Evolutionary conservation across 176 grass and related monocot species (phyloP).

Genomic region (Oryza officinalis): DNA sequence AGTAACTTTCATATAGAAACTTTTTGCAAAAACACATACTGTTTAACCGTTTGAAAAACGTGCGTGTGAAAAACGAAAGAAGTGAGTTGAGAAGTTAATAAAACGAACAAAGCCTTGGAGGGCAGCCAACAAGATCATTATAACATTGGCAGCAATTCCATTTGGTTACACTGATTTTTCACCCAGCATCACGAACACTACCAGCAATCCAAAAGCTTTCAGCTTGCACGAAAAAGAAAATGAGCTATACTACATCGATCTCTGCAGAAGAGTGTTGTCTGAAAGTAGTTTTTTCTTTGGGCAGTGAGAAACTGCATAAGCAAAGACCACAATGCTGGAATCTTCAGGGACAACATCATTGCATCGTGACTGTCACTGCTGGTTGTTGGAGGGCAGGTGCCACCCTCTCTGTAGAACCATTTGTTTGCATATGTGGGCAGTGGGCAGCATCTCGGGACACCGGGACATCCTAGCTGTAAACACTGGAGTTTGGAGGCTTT

Average conservation of each 20-base stretch:
- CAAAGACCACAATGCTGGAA: conserved; percentile 20
- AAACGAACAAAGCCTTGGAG: too few species aligned
- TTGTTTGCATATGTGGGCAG: neutral
- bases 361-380: neutral
- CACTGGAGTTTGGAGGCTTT: neutral
- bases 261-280: neutral
- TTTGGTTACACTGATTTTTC: neutral
- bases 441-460: neutral
- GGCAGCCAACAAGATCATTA: neutral
- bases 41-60: too few species aligned
- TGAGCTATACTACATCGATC: neutral
- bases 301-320: neutral
- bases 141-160: neutral
- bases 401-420: conserved; percentile 12
- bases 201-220: neutral
- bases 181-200: neutral
- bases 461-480: neutral
- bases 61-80: too few species aligned
- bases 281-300: conserved; percentile 1
- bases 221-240: neutral
- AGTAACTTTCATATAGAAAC: too few species aligned
- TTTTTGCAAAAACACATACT: too few species aligned
- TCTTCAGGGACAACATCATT: conserved; percentile 14
- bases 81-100: too few species aligned
- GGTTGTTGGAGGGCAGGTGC: neutral